These are phyloP conservation scores for Colletotrichum siamense DNA, from an alignment of 2,329 filamentous ascomycete species.

Conservation along the genomic window DNA sequence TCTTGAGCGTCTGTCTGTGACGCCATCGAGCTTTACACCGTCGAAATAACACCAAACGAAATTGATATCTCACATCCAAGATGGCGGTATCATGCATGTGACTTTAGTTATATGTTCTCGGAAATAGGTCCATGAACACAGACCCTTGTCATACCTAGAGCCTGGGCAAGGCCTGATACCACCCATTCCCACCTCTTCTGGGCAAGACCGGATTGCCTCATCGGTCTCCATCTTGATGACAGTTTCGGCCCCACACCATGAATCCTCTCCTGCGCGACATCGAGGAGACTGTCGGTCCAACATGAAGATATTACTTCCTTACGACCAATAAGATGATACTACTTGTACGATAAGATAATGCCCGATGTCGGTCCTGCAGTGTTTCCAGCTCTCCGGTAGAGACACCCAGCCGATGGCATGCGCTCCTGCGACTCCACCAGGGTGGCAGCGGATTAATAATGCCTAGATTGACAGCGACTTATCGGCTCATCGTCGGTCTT, in stretches of 20 bases:
- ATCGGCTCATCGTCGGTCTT: not conserved
- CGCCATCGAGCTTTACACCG: not conserved
- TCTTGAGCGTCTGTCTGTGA: rapidly evolving
- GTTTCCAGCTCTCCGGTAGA: not conserved
- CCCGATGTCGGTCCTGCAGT: not conserved
- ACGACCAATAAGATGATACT: rapidly evolving
- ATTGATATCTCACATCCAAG: not conserved
- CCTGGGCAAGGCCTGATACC: rapidly evolving
- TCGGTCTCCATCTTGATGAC: not conserved
- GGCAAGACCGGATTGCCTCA: not conserved
- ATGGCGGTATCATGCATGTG: rapidly evolving
- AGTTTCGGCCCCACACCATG: not conserved
- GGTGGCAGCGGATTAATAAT: not conserved
- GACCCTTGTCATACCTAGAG: not conserved
- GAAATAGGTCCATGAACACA: rapidly evolving
- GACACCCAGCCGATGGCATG: rapidly evolving
- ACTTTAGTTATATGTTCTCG: not conserved
- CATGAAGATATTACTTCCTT: too few relatives aligned
- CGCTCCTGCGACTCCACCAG: not conserved
- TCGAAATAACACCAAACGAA: not conserved
- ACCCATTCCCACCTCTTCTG: not conserved
- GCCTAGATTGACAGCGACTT: rapidly evolving
- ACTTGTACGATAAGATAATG: rapidly evolving
- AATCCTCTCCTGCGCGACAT: not conserved
- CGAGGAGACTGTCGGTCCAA: rapidly evolving